Conservation (phyloP, 805 yeast genomes). For the Candida bentonensis region DNA sequence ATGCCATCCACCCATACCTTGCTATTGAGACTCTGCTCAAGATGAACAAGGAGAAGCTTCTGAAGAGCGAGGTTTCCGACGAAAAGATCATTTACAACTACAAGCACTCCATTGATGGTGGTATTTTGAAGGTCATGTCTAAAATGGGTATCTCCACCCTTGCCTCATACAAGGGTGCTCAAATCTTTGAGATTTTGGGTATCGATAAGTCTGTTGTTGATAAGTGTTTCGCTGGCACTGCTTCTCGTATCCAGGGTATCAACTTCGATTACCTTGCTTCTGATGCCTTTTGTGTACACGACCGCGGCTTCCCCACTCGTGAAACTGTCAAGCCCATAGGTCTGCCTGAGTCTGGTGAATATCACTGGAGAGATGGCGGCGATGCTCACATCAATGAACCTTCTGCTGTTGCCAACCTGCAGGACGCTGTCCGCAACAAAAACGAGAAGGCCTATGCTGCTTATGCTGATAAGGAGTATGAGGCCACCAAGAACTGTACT, state of each 20-base stretch:
- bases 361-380: constrained; percentile 98
- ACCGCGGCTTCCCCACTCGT: constrained; percentile 77
- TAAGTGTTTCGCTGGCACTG: constrained; percentile 93
- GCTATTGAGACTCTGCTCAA: constrained; percentile 80
- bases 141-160: constrained; percentile 98
- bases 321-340: constrained; percentile 54
- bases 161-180: constrained; percentile 98
- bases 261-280: constrained; percentile 93
- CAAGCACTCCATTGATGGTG: constrained; percentile 74
- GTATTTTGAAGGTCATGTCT: constrained; percentile 93
- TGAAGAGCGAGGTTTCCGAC: constrained; percentile 34
- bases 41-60: constrained; percentile 67
- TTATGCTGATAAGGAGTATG: constrained; percentile 79
- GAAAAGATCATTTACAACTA: constrained; percentile 60
- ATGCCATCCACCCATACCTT: constrained; percentile 86
- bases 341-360: constrained; percentile 91
- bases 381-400: constrained; percentile 93
- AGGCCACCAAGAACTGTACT: constrained; percentile 85
- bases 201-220: constrained; percentile 91
- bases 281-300: constrained; percentile 90
- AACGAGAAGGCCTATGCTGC: constrained; percentile 87
- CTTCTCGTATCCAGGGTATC: constrained; percentile 90
- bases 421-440: constrained; percentile 96
- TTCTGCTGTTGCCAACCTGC: constrained; percentile 83
- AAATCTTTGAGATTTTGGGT: constrained; percentile 94